Conservation (phyloP, 1,139 yeast species). For the Geotrichum macrosporum region DNA sequence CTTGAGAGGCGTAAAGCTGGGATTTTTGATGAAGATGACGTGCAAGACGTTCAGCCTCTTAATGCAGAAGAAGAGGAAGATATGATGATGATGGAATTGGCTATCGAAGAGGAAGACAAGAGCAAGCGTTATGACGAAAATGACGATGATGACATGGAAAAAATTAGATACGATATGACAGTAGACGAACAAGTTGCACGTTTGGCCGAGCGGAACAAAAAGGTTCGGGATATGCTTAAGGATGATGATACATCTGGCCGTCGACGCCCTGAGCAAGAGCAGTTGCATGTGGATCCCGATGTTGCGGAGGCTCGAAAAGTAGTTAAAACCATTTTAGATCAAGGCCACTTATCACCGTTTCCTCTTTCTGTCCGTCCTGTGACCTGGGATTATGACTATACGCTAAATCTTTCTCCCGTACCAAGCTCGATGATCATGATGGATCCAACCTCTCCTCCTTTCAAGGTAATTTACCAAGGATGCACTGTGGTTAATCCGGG, state of each 20-base stretch:
- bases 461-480: slow-evolving; percentile 75
- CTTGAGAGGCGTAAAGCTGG: slow-evolving; percentile 26
- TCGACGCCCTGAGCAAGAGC: slow-evolving; percentile 15
- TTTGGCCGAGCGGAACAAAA: slow-evolving; percentile 23
- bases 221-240: slow-evolving; percentile 21
- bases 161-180: slow-evolving; percentile 19
- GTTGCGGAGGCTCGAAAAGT: slow-evolving; percentile 66
- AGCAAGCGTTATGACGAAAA: slow-evolving; percentile 23
- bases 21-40: too few species aligned
- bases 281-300: slow-evolving; percentile 35
- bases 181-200: slow-evolving; percentile 11
- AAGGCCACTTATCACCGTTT: slow-evolving; percentile 84
- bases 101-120: slow-evolving; percentile 15
- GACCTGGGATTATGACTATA: slow-evolving; percentile 64
- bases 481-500: slow-evolving; percentile 78
- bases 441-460: slow-evolving; percentile 66
- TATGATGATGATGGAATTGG: slow-evolving; percentile 4
- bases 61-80: slow-evolving; percentile 29
- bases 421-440: slow-evolving; percentile 55
- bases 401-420: slow-evolving; percentile 67
- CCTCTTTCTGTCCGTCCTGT: slow-evolving; percentile 56
- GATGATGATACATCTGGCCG: slow-evolving; percentile 10
- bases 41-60: slow-evolving; percentile 31
- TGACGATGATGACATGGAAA: slow-evolving; percentile 19
- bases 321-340: slow-evolving; percentile 77